A percentile compares a stretch with the other conserved stretches of the same genome.
These are phyloP conservation scores for Leccinum longicurvipes DNA, from an alignment of 768 basidiomycete species.

Conservation along the genomic window DNA sequence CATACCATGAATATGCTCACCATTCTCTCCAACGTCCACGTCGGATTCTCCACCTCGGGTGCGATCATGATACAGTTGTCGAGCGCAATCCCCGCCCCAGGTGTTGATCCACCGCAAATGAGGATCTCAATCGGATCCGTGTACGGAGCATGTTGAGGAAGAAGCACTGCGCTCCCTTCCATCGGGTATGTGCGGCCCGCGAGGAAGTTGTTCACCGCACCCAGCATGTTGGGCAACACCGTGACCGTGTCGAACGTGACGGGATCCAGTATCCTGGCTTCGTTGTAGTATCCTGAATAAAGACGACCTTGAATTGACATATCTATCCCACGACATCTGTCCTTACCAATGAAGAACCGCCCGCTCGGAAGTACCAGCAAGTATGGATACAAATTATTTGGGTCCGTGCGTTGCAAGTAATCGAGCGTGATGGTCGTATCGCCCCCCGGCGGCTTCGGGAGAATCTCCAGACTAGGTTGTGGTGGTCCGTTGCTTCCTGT, in stretches of 20 bases:
- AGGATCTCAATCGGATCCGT: conserved; percentile 66
- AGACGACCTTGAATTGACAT: neutral
- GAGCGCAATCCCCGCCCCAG: conserved; percentile 45
- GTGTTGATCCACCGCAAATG: conserved; percentile 74
- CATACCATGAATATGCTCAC: conserved; percentile 36
- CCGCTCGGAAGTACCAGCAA: conserved; percentile 67
- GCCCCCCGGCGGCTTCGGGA: conserved; percentile 66
- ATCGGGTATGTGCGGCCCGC: conserved; percentile 77
- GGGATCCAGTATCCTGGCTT: conserved; percentile 72
- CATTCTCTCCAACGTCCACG: conserved; percentile 79
- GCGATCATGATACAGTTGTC: conserved; percentile 72
- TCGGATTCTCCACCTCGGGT: conserved; percentile 59
- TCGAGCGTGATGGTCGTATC: conserved; percentile 58
- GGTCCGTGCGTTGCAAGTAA: conserved; percentile 69
- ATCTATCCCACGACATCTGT: neutral
- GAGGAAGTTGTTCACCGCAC: conserved; percentile 67
- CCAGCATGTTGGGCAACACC: conserved; percentile 69
- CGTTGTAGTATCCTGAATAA: conserved; percentile 67
- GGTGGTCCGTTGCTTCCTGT: conserved; percentile 63
- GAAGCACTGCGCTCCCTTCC: conserved; percentile 64
- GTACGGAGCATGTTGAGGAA: conserved; percentile 72
- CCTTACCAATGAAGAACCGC: conserved; percentile 65
- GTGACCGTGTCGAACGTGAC: conserved; percentile 58
- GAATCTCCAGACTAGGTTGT: conserved; percentile 66
- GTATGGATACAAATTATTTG: conserved; percentile 80